Base-by-base conservation (phyloP, 805 yeast species). In the Candida taoyuanica region DNA sequence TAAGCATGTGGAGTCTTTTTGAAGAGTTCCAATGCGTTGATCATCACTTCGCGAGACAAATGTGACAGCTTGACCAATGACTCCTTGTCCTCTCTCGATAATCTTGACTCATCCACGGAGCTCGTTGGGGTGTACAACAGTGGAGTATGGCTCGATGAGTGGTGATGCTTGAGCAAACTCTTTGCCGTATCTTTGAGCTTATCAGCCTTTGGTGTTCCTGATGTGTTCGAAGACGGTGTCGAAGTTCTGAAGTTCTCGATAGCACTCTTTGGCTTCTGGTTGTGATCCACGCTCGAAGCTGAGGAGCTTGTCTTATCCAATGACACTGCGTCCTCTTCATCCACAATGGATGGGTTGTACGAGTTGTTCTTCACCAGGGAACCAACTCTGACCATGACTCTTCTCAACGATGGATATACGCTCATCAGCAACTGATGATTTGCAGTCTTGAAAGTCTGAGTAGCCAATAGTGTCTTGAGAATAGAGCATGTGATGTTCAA, bases 401-500 rank as follows among this genome's bases (percentile, higher is more conserved):
- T 44, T 47, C 62, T 63, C 29, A 68, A 50, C 26, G 60, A 51
- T 7, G 56, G 57, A 1, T 64, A 51, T 6, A 63, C 51, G 27
- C 47, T 45, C 5, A 39, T 26, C 5, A 66, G 53, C 17, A 59
- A 42, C n/a, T 36, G 42, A 15, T 54, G 51, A 23, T 54, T 50
- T 4, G 55, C 34, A n/a, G 35, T 43, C 14, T 48, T 49, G 25
- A 58, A 47, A 14, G 55, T 47, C 3, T 63, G 63, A 27, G 56
- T 48, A 17, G 55, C 46, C 28, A 63, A 59, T 27, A 60, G 62
- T 5, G 59, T 46, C 45, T 58, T 59, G 33, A 66, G 52, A 18
- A 67, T 64, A 29, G 68, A 68, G 3, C 62, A 59, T 12, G 63
- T 56, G 28, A 66, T 52, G 26, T 55, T 53, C 28, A 65, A 36